Conservation (phyloP, 2,329 filamentous ascomycete species). For the Fragosphaeria purpurea region DNA sequence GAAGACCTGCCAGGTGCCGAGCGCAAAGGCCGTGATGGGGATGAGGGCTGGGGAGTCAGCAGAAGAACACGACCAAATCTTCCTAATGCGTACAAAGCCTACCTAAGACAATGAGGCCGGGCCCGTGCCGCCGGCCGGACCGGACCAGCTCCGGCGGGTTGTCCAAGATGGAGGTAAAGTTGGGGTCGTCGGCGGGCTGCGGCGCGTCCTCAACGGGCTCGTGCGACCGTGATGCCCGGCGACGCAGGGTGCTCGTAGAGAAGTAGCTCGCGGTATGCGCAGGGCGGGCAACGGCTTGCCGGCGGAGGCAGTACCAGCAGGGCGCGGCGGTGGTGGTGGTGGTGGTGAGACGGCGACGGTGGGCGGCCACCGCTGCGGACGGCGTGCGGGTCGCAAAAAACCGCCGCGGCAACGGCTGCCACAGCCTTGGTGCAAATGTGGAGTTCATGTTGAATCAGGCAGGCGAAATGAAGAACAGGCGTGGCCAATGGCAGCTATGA, state of each 20-base stretch:
- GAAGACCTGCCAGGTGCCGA: slow-evolving; percentile 93
- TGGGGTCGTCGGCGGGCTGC: slow-evolving; percentile 61
- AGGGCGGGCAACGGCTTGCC: neutral
- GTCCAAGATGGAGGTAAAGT: slow-evolving; percentile 79
- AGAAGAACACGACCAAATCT: neutral
- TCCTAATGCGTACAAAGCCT: too few relatives aligned
- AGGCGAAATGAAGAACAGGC: too few relatives aligned
- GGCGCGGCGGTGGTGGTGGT: neutral
- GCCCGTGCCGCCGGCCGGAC: slow-evolving; percentile 61
- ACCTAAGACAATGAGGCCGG: slow-evolving; percentile 71
- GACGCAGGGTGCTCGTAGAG: neutral
- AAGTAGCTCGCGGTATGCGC: neutral
- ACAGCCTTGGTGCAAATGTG: slow-evolving; percentile 1
- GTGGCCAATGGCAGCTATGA: too few relatives aligned
- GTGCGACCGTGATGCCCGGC: neutral
- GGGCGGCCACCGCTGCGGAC: neutral
- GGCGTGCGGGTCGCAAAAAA: neutral
- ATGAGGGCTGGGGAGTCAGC: slow-evolving; percentile 54
- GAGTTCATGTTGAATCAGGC: slow-evolving; percentile 1
- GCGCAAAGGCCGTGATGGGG: slow-evolving; percentile 77
- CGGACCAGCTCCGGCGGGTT: slow-evolving; percentile 74
- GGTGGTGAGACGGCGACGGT: neutral
- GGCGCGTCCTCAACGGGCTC: neutral
- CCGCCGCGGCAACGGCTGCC: neutral
- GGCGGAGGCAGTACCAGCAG: neutral